These are phyloP conservation scores for Arthromyces matolae DNA, from an alignment of 768 basidiomycete species.

Conservation along the genomic window DNA sequence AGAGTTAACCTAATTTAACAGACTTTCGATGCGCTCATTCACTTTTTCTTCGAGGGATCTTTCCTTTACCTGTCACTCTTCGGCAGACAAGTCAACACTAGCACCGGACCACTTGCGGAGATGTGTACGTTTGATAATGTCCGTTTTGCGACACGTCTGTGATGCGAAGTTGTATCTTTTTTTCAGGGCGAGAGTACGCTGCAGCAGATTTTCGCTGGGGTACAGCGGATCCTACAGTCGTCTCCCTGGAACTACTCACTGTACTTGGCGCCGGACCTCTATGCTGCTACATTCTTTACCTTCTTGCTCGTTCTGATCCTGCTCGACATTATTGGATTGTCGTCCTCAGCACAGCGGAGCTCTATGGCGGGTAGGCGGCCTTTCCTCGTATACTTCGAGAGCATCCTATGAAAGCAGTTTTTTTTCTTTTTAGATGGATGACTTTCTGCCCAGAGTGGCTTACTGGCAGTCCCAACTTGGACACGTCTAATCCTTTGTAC, in stretches of 20 bases:
- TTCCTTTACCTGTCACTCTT: conserved; percentile 78
- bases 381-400: not conserved
- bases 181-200: conserved; percentile 76
- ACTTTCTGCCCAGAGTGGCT: conserved; percentile 89
- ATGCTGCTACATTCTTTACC: conserved; percentile 67
- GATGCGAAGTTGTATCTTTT: not conserved
- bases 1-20: conserved; percentile 22
- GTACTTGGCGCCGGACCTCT: conserved; percentile 76
- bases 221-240: conserved; percentile 69
- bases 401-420: not conserved
- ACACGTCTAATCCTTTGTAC: conserved; percentile 65
- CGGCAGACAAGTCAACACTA: conserved; percentile 68
- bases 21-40: conserved; percentile 80
- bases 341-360: conserved; percentile 69
- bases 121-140: conserved; percentile 52
- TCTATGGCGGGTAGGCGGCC: conserved; percentile 65
- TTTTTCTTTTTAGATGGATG: conserved; percentile 59
- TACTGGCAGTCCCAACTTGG: conserved; percentile 65
- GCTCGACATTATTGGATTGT: conserved; percentile 78
- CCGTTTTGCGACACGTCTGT: no score
- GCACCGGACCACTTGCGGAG: conserved; percentile 64
- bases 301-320: conserved; percentile 61
- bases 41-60: conserved; percentile 75
- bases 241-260: conserved; percentile 80
- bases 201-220: conserved; percentile 84